Evolutionary conservation across 225 moss, liverwort and hornwort species (phyloP), one percentile per base, ranked within the genome.

Genomic region (Lunularia cruciata): DNA sequence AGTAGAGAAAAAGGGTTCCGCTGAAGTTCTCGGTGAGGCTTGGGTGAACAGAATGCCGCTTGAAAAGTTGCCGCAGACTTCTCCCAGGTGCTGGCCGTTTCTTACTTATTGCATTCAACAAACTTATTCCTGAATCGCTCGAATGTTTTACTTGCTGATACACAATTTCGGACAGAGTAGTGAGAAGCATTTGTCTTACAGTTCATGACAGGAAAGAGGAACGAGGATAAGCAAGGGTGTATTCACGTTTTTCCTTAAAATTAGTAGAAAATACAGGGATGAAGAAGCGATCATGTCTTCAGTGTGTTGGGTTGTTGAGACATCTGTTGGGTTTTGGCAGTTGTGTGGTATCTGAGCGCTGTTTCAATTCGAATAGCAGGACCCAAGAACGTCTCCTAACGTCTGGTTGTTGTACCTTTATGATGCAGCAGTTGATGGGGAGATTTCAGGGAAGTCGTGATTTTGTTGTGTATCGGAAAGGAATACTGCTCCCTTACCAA

Each of bases 361-460:
- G n/a, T n/a, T n/a, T n/a, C n/a, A n/a, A n/a, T n/a, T n/a, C n/a
- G n/a, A n/a, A n/a, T n/a, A n/a, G n/a, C n/a, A n/a, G n/a, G n/a
- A n/a, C n/a, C n/a, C n/a, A n/a, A n/a, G n/a, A n/a, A n/a, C n/a
- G n/a, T n/a, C n/a, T n/a, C n/a, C n/a, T n/a, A n/a, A n/a, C n/a
- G n/a, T n/a, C n/a, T n/a, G n/a, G n/a, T n/a, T n/a, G n/a, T 0
- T 40, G 19, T 36, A 8, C 47, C 26, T 19, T 11, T 51, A 22
- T 67, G 34, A 49, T 51, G 33, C 25, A 67, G 67, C 49, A 13
- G 30, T 11, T 51, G 67, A 35, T 65, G 46, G 49, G 33, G 48
- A 47, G 8, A 1, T 19, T 27, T 32, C 30, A 30, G 33, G 49
- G 0, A 25, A 67, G 33, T 27, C 11, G 6, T 16, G 23, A 49